These are phyloP conservation scores for Trypanosoma platydactyli DNA, from an alignment of 208 protist species.

Conservation along the genomic window DNA sequence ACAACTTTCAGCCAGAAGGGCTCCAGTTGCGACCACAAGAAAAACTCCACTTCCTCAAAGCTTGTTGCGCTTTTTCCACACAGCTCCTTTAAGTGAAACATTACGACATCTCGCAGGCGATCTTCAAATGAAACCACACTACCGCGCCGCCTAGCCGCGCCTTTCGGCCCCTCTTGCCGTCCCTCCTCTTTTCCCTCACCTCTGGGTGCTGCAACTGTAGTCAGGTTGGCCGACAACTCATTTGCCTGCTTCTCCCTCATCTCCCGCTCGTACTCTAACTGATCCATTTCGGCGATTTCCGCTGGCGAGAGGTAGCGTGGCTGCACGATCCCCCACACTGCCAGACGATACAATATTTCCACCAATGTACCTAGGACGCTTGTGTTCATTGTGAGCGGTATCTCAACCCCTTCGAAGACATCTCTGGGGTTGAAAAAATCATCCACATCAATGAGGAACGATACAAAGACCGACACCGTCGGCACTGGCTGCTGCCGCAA, in stretches of 20 bases:
- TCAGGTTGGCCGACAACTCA: neutral
- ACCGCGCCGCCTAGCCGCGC: neutral
- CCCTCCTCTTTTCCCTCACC: neutral
- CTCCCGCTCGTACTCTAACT: neutral
- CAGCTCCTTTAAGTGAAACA: constrained; percentile 24
- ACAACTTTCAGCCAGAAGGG: constrained; percentile 20
- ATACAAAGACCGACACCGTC: neutral
- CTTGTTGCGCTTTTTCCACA: constrained; percentile 17
- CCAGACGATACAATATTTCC: constrained; percentile 18
- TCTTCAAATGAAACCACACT: constrained; percentile 10
- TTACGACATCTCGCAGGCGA: constrained; percentile 18
- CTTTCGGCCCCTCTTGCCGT: neutral
- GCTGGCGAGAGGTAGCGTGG: constrained; percentile 23
- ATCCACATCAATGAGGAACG: constrained; percentile 13
- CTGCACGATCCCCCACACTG: constrained; percentile 24
- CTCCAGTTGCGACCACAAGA: constrained; percentile 15
- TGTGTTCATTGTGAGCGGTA: neutral
- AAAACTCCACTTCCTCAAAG: neutral
- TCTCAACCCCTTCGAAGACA: neutral
- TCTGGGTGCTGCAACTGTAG: neutral
- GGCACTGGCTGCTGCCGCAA: neutral
- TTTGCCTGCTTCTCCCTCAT: neutral
- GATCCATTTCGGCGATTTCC: constrained; percentile 20
- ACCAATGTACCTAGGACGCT: constrained; percentile 16
- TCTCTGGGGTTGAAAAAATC: constrained; percentile 17